A percentile compares a stretch with the other conserved stretches of the same genome.
These are phyloP conservation scores for Diaporthe sp. DNA, from an alignment of 2,329 filamentous ascomycete genomes.

Conservation along the genomic window DNA sequence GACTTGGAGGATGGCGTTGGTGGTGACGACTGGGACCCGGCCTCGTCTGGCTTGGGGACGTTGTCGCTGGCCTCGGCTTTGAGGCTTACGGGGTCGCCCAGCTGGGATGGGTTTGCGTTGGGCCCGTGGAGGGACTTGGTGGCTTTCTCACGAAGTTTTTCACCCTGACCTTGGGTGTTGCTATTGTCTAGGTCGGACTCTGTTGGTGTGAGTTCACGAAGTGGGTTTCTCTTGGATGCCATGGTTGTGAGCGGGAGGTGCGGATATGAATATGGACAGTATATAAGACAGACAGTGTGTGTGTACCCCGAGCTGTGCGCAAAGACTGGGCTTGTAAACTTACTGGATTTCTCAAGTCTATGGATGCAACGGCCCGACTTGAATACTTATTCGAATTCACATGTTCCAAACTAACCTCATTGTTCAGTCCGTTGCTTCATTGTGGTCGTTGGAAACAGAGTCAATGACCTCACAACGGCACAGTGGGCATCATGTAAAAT, in stretches of 20 bases:
- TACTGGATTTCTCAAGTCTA: not conserved
- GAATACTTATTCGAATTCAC: slow-evolving; percentile 1
- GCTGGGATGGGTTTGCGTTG: slow-evolving; percentile 29
- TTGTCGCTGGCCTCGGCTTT: slow-evolving; percentile 31
- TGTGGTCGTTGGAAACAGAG: not conserved
- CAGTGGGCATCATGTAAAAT: not conserved
- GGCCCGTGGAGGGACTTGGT: slow-evolving; percentile 26
- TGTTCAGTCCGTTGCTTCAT: not conserved
- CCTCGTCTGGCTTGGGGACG: slow-evolving; percentile 18
- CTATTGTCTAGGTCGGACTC: slow-evolving; percentile 33
- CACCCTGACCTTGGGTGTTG: not conserved
- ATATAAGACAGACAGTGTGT: not conserved
- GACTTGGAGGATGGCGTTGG: not conserved
- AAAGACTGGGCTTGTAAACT: not conserved
- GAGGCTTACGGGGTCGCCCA: slow-evolving; percentile 30
- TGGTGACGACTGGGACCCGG: not conserved
- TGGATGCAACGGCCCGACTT: not conserved
- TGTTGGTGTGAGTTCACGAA: slow-evolving; percentile 37
- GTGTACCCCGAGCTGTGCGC: not conserved
- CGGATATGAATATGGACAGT: not conserved
- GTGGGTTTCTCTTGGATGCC: slow-evolving; percentile 35
- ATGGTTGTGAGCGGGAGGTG: not conserved
- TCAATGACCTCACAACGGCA: slow-evolving; percentile 36
- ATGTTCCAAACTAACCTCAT: not conserved
- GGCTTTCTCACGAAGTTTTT: slow-evolving; percentile 36